Conservation (phyloP, 805 yeast species). For the Spathaspora sp. region DNA sequence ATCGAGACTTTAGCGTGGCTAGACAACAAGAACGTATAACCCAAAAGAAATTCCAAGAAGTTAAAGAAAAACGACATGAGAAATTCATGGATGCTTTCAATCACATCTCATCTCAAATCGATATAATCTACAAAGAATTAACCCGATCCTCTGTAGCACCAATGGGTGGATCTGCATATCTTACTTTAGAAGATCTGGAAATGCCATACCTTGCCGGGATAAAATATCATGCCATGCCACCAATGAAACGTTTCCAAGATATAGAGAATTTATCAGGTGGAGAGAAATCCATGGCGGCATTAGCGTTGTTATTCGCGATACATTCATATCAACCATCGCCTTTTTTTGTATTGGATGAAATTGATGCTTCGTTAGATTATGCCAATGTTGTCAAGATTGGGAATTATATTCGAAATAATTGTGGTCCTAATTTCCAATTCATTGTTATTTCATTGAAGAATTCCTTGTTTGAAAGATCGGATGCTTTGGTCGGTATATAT, state of each 20-base stretch:
- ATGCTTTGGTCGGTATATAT: slow-evolving; percentile 89
- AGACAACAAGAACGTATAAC: slow-evolving; percentile 58
- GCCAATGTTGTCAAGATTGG: slow-evolving; percentile 85
- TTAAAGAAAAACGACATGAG: slow-evolving; percentile 57
- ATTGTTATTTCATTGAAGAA: slow-evolving; percentile 91
- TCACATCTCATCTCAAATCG: slow-evolving; percentile 72
- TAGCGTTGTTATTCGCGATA: slow-evolving; percentile 86
- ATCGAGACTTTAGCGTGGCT: slow-evolving; percentile 58
- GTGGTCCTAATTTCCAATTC: slow-evolving; percentile 80
- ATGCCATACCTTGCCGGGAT: slow-evolving; percentile 85
- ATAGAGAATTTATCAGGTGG: slow-evolving; percentile 95
- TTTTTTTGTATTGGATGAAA: slow-evolving; percentile 92
- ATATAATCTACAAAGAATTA: slow-evolving; percentile 77
- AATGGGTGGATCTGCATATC: slow-evolving; percentile 89
- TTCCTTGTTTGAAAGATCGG: slow-evolving; percentile 81
- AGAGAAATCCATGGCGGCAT: slow-evolving; percentile 93
- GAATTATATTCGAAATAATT: slow-evolving; percentile 71
- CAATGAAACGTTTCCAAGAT: slow-evolving; percentile 86
- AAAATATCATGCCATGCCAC: slow-evolving; percentile 93
- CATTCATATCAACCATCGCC: slow-evolving; percentile 93
- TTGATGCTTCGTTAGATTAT: slow-evolving; percentile 96
- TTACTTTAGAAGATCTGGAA: slow-evolving; percentile 83
- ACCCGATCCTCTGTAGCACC: slow-evolving; percentile 71
- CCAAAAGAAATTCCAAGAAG: slow-evolving; percentile 51
- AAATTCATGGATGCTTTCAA: slow-evolving; percentile 69